Conservation (phyloP, 2,329 filamentous ascomycete genomes). For the Coleophoma crateriformis region DNA sequence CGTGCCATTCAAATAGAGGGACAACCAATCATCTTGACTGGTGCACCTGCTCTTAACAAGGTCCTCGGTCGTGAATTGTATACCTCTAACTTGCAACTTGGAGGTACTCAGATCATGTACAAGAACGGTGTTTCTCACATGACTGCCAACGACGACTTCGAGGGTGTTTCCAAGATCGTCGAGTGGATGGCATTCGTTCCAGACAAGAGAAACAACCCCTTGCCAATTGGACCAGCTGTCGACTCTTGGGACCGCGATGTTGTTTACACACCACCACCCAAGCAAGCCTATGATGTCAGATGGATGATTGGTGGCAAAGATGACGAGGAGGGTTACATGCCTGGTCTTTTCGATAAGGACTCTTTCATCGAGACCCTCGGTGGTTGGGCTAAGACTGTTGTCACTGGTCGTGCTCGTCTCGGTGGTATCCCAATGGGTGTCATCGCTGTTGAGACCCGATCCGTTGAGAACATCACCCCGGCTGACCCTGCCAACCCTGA, state of each 20-base stretch:
- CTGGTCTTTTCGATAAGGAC: constrained; percentile 91
- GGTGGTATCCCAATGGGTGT: constrained; percentile 98
- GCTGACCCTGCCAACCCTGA: constrained; percentile 97
- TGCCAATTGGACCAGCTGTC: constrained; percentile 81
- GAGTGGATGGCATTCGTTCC: constrained; percentile 98
- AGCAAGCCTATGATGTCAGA: constrained; percentile 85
- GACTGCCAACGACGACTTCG: constrained; percentile 96
- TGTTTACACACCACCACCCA: constrained; percentile 69
- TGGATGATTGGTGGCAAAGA: constrained; percentile 89
- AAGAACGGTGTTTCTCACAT: constrained; percentile 99
- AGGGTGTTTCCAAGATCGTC: constrained; percentile 95
- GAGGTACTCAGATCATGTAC: constrained; percentile 99
- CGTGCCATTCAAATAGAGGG: constrained; percentile 98
- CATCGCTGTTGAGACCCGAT: constrained; percentile 91
- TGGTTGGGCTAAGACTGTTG: constrained; percentile 95
- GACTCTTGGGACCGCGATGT: constrained; percentile 94
- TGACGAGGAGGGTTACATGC: constrained; percentile 72
- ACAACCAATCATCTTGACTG: constrained; percentile 97
- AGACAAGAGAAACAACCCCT: constrained; percentile 86
- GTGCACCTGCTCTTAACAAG: constrained; percentile 97
- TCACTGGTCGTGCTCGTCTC: constrained; percentile 91
- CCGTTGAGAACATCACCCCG: constrained; percentile 93
- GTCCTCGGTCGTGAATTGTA: constrained; percentile 96
- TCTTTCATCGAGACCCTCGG: constrained; percentile 96
- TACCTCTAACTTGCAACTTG: constrained; percentile 97